Base-by-base conservation (phyloP, 2,329 filamentous ascomycete genomes). In the Pestalotiopsis sp. region DNA sequence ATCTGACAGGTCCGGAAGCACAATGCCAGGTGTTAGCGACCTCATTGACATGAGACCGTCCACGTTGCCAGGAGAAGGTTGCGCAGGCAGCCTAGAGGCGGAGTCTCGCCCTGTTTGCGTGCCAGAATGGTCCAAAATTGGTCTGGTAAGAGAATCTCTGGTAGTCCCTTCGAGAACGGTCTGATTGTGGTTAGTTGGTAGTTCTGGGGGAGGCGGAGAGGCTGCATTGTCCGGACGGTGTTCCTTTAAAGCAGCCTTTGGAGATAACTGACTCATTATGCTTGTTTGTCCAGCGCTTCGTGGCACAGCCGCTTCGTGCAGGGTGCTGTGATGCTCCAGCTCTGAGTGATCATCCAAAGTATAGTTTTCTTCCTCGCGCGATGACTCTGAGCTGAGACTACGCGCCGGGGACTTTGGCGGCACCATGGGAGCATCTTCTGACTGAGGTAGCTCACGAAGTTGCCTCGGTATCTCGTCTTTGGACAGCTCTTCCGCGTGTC, bases 41-140 rank as follows among this genome's bases (percentile, higher is more conserved):
- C 66, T 52, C 20, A 45, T n/a, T 20, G 64, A 63, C 20, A 59
- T 65, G 20, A 41, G 65, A 20, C 4, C 40, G 20, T n/a, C 41
- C 4, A 25, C 3, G 23, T 11, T 14, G 20, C 25, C n/a, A 38
- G 23, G 56, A 7, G 11, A 11, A n/a, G 25, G 11, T 17, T 40
- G 38, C 40, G 20, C 40, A 4, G 57, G 20, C 6, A 27, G 27
- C 6, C 57, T 68, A 62, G 49, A 49, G 40, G 36, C 56, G 65
- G 36, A 69, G 61, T 57, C 68, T 62, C 38, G 57, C 62, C 58
- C 68, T 58, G 63, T 70, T 70, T 49, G 68, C 49, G 25, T 70
- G 68, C 68, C 66, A 68, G 66, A 70, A 70, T 41, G 68, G 64
- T n/a, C 68, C 68, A 58, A 68, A 66, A 36, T 67, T 68, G 57